Evolutionary conservation across 2,329 filamentous ascomycete genomes (phyloP).

Genomic region (Botrytis aclada): DNA sequence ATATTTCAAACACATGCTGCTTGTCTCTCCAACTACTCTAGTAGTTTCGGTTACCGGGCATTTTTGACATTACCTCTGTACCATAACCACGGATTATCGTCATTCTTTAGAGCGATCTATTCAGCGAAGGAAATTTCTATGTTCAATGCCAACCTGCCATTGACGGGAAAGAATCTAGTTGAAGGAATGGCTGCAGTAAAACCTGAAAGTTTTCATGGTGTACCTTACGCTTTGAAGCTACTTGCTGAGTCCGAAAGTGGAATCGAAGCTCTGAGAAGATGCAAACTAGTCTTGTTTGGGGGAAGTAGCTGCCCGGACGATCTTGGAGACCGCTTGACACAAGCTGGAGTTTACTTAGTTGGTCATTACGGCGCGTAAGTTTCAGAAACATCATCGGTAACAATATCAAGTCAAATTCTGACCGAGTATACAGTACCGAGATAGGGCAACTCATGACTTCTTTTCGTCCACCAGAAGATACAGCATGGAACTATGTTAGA

Average conservation of each 20-base stretch:
- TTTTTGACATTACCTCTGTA: constrained; percentile 58
- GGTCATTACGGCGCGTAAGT: constrained; percentile 55
- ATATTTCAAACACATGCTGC: constrained; percentile 49
- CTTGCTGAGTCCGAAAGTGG: constrained; percentile 57
- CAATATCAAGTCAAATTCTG: not conserved
- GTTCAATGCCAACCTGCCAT: constrained; percentile 53
- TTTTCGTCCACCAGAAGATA: constrained; percentile 49
- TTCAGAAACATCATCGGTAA: not conserved
- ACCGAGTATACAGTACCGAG: constrained; percentile 46
- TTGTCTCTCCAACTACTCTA: constrained; percentile 37
- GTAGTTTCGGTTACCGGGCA: constrained; percentile 28
- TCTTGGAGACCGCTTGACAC: constrained; percentile 52
- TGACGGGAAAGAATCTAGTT: constrained; percentile 50
- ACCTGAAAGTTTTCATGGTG: constrained; percentile 56
- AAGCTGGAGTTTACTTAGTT: constrained; percentile 52
- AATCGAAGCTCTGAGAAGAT: constrained; percentile 44
- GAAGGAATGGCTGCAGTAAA: constrained; percentile 43
- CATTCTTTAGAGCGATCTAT: constrained; percentile 52
- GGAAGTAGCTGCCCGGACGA: constrained; percentile 59
- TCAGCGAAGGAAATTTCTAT: constrained; percentile 50
- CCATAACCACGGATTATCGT: constrained; percentile 57
- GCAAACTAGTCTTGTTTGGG: constrained; percentile 55
- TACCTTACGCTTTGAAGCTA: constrained; percentile 63
- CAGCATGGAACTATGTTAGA: constrained; percentile 60
- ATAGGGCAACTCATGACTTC: constrained; percentile 61